Evolutionary conservation across 1,284 basidiomycete genomes (phyloP), one percentile per base, ranked within the genome.

Genomic region (Rhodotorula mucilaginosa): DNA sequence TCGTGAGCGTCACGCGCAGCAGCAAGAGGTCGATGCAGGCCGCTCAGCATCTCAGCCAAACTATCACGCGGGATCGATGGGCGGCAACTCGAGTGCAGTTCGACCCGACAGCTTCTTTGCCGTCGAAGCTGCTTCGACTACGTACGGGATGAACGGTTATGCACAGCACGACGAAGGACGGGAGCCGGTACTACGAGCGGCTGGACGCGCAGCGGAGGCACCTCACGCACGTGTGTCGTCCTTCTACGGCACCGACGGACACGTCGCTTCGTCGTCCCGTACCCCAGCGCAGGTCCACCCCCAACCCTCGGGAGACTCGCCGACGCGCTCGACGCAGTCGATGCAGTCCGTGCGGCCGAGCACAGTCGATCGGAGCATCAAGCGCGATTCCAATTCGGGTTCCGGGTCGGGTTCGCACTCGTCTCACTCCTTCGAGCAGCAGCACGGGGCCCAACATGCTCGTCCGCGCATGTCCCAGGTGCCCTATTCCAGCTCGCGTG

Each of bases 241-340:
- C 19, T 73, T 73, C 61, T 69, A 69, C 64, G 68, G 74, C n/a
- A 57, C 73, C 62, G 74, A 75, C 29, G 58, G 64, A 3, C 60
- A 65, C 19, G 39, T 48, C 34, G 29, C 10, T 7, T 15, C 13
- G 34, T 34, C 47, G 46, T 47, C 39, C 44, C 58, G 15, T 8
- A 49, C 23, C 21, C 48, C 16, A 5, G 31, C 31, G 31, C 23
- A 49, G 21, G 29, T 19, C 48, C 46, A 18, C 23, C 13, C 2
- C 13, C 31, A 23, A 29, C 34, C 29, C 39, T 39, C 60, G 31
- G 46, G 61, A 39, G 34, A 48, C 56, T 68, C 66, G 48, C 59
- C 67, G 48, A 44, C 21, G 48, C 31, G 49, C 26, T 26, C 26
- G 0, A 51, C 54, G 18, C 63, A 60, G 15, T 64, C 65, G n/a